A percentile compares a stretch with the other conserved stretches of the same genome.
Conservation (phyloP, 441 rosid species). For the Manihot esculenta region DNA sequence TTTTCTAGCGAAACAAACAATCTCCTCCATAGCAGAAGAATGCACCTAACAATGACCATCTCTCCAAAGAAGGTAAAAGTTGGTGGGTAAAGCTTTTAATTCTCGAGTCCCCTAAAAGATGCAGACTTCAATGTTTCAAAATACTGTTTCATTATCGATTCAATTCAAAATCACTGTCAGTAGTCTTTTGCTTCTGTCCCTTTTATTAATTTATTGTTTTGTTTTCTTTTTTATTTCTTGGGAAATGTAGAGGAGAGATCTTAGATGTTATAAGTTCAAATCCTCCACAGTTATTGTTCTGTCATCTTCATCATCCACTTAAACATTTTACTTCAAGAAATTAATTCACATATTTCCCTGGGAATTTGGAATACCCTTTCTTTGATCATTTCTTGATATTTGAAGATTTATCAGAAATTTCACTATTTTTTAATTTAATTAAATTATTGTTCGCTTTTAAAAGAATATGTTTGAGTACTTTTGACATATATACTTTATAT, state of each 20-base stretch:
- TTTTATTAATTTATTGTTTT: neutral
- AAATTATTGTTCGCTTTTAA: too few relatives aligned
- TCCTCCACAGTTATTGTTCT: constrained; percentile 20
- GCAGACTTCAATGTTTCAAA: constrained; percentile 20
- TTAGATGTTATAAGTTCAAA: constrained; percentile 2
- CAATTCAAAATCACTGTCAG: constrained; percentile 26
- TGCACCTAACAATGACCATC: neutral
- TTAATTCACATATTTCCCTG: too few relatives aligned
- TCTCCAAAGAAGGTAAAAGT: neutral
- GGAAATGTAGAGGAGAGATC: constrained; percentile 33
- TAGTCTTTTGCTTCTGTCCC: constrained; percentile 25
- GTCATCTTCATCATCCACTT: constrained; percentile 17
- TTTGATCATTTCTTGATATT: too few relatives aligned
- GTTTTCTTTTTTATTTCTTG: constrained; percentile 23
- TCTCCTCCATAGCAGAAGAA: neutral
- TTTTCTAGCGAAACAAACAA: too few relatives aligned
- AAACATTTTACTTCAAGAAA: neutral
- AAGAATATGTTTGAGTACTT: too few relatives aligned
- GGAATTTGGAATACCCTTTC: too few relatives aligned
- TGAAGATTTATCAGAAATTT: too few relatives aligned
- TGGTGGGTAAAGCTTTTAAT: neutral
- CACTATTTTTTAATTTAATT: too few relatives aligned
- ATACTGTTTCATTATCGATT: constrained; percentile 20
- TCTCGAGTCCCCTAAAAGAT: neutral
- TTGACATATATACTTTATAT: too few relatives aligned